Evolutionary conservation across 208 protist species (phyloP), one percentile per base, ranked within the genome.

Genomic region (Histomonas meleagridis): DNA sequence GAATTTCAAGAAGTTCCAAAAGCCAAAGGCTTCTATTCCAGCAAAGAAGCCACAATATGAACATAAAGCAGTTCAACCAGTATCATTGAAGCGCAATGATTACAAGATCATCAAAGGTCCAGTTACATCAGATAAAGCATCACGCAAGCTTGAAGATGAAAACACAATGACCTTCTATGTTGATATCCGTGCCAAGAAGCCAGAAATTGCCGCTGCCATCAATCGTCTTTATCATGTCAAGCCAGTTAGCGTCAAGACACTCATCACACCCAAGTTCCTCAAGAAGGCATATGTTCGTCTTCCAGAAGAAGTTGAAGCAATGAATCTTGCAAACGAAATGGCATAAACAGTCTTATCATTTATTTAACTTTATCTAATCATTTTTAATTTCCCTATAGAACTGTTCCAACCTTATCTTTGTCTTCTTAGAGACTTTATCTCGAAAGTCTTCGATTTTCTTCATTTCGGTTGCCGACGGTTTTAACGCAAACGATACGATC

Each of bases 171-270:
- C 35, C 18, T 90, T 90, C 32, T 55, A n/a, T 26, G 46, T 55
- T 62, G 79, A 90, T 62, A 57, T 65, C 79, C 40, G 48, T 46
- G 79, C 79, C 40, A 65, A 43, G 48, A 90, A 90, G 53, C 40
- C 79, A 90, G 49, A 90, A 62, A 90, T 90, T 48, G 53, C 46
- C n/a, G 53, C 46, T 38, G 79, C 79, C 3, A 23, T 90, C n/a
- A 90, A 90, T n/a, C 79, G 53, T n/a, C 53, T 90, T 16, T 90
- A 90, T 48, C 55, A 90, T 18, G 79, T 90, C n/a, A 62, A 90
- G 46, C 53, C 49, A 55, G 32, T 90, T 62, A 90, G 62, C 32
- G 49, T 90, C 14, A 55, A 40, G 48, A 90, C 79, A 26, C 28
- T 90, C 14, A 62, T 90, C 46, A 90, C 49, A 90, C 21, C 79